phyloP scores from a whole-genome alignment of 2,329 filamentous ascomycete species.

The Fusarium coffeatum region DNA sequence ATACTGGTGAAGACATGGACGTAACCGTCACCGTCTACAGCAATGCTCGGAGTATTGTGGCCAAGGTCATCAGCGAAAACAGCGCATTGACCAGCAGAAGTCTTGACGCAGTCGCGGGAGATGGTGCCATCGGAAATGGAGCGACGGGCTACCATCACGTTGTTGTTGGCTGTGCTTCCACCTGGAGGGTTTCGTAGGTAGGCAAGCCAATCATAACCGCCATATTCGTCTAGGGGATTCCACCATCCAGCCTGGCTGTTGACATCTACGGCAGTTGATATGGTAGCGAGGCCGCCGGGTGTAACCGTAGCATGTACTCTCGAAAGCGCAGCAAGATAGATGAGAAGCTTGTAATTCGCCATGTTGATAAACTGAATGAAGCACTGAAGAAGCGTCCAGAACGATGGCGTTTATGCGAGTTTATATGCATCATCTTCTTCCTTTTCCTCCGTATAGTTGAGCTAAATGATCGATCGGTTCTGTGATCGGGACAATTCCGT shows the following conservation, averaged over 20 bases:
- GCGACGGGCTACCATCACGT: conserved; percentile 44
- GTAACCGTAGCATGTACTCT: conserved; percentile 1
- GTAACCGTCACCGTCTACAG: conserved; percentile 39
- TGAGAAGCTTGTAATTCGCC: neutral
- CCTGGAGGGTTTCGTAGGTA: conserved; percentile 42
- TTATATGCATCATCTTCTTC: neutral
- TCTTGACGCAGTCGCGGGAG: conserved; percentile 41
- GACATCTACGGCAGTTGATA: conserved; percentile 34
- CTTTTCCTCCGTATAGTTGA: neutral
- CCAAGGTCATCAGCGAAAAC: conserved; percentile 42
- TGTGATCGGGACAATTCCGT: neutral
- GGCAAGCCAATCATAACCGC: conserved; percentile 40
- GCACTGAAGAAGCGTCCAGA: neutral
- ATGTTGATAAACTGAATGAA: neutral
- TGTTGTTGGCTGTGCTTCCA: conserved; percentile 40
- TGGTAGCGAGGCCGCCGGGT: neutral
- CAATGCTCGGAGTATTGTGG: conserved; percentile 35
- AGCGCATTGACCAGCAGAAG: conserved; percentile 30
- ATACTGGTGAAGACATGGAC: conserved; percentile 47
- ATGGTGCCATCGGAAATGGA: conserved; percentile 33
- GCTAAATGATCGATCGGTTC: neutral
- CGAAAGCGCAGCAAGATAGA: conserved; percentile 1
- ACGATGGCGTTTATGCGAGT: neutral
- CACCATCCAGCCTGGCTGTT: conserved; percentile 45
- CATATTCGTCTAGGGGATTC: conserved; percentile 43